Evolutionary conservation across 2,329 filamentous ascomycete species (phyloP).

Genomic region (Colletotrichum sp.): DNA sequence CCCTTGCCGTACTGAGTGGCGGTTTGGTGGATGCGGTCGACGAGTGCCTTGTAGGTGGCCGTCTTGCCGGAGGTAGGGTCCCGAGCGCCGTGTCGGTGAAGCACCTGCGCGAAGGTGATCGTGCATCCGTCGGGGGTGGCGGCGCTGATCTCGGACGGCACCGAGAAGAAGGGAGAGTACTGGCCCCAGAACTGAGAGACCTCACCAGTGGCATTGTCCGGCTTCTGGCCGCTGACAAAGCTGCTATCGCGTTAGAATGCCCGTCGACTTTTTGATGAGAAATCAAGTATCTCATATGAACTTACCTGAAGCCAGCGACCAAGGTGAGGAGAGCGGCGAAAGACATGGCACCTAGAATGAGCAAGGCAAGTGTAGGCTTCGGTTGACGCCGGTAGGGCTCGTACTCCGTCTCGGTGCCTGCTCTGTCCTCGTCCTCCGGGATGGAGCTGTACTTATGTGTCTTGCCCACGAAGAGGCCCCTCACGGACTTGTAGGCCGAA

Average conservation of each 20-base stretch:
- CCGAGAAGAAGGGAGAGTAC: conserved; percentile 84
- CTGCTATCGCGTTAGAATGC: background rate
- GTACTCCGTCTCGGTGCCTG: conserved; percentile 14
- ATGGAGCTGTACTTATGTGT: conserved; percentile 34
- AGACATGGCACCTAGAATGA: conserved; percentile 24
- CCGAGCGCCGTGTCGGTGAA: conserved; percentile 85
- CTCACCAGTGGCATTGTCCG: background rate
- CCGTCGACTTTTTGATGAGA: background rate
- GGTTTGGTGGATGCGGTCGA: conserved; percentile 63
- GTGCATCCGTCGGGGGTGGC: conserved; percentile 70
- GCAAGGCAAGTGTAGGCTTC: conserved; percentile 22
- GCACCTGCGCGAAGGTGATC: conserved; percentile 79
- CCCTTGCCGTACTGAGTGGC: conserved; percentile 63
- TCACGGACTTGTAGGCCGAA: conserved; percentile 20
- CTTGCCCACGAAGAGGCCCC: conserved; percentile 19
- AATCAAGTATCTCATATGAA: background rate
- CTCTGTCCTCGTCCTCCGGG: conserved; percentile 20
- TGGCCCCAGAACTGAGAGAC: conserved; percentile 81
- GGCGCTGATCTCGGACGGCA: conserved; percentile 68
- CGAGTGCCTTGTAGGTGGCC: conserved; percentile 63
- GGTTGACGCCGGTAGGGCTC: conserved; percentile 17
- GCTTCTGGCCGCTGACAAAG: conserved; percentile 18
- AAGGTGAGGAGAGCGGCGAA: conserved; percentile 7
- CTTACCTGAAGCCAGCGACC: conserved; percentile 11
- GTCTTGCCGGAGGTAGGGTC: conserved; percentile 78